Percentiles rank a stretch among this genome's conserved stretches.
These are phyloP conservation scores for Candida smagusa DNA, from an alignment of 1,139 yeast species.

Conservation along the genomic window DNA sequence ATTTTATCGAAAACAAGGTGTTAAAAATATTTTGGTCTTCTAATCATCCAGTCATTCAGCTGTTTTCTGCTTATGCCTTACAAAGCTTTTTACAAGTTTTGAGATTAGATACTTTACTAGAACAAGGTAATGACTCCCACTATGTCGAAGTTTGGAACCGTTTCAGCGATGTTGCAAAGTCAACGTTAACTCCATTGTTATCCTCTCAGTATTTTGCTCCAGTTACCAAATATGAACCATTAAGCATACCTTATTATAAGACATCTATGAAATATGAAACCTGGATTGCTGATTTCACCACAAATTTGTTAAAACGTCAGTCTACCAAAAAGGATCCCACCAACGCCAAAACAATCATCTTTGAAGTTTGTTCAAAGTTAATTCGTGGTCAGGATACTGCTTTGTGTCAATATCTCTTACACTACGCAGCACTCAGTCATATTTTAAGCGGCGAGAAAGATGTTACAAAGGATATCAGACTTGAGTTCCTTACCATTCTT, in stretches of 20 bases:
- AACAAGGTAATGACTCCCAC: constrained; percentile 18
- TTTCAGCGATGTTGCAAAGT: constrained; percentile 65
- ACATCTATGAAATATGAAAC: constrained; percentile 35
- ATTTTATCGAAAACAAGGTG: constrained; percentile 64
- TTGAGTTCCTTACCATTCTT: constrained; percentile 61
- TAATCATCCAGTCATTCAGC: constrained; percentile 80
- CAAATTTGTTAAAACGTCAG: constrained; percentile 57
- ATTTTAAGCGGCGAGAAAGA: constrained; percentile 49
- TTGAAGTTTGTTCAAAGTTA: constrained; percentile 62
- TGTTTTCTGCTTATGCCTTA: constrained; percentile 83
- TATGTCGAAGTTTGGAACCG: constrained; percentile 51
- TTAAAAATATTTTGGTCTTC: constrained; percentile 88
- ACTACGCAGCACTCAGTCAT: constrained; percentile 71
- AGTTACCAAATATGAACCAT: constrained; percentile 35
- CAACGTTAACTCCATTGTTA: constrained; percentile 73
- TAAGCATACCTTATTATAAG: constrained; percentile 34
- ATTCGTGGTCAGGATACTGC: constrained; percentile 72
- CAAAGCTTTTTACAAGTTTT: constrained; percentile 78
- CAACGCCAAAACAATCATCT: constrained; percentile 37
- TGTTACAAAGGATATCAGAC: constrained; percentile 43
- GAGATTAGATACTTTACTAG: constrained; percentile 44
- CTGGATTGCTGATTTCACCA: constrained; percentile 73
- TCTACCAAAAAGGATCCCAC: constrained; percentile 10
- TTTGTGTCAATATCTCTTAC: constrained; percentile 70
- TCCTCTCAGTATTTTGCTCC: constrained; percentile 69